phyloP scores from a whole-genome alignment of 495 filamentous ascomycete species.

The Terfezia claveryi region DNA sequence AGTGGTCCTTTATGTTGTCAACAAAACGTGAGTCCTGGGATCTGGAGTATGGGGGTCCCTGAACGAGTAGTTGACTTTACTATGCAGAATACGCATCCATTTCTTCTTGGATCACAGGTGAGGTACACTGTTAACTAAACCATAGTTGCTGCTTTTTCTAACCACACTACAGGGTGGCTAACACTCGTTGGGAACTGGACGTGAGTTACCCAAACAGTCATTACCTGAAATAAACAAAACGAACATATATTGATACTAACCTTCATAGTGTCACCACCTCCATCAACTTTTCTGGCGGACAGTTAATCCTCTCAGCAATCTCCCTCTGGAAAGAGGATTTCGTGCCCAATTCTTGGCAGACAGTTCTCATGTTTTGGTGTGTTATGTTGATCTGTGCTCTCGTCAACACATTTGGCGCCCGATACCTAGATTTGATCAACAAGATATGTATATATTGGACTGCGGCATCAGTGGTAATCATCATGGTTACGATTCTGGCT shows the following conservation, averaged over 20 bases:
- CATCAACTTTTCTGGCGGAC: constrained; percentile 32
- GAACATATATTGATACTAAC: not conserved
- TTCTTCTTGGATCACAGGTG: constrained; percentile 25
- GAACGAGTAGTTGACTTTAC: not conserved
- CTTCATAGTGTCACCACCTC: constrained; percentile 21
- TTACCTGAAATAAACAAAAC: not conserved
- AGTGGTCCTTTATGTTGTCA: constrained; percentile 26
- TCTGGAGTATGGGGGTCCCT: not conserved
- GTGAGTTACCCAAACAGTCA: not conserved
- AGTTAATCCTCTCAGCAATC: constrained; percentile 40
- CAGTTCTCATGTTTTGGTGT: constrained; percentile 42
- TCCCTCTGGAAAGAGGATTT: constrained; percentile 38
- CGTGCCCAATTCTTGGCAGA: constrained; percentile 39
- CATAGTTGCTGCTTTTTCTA: not conserved
- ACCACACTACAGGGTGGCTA: constrained; percentile 21
- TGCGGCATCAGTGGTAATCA: constrained; percentile 35
- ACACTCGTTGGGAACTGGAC: constrained; percentile 31
- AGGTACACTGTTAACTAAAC: not conserved
- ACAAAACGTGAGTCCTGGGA: constrained; percentile 9
- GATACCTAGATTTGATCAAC: constrained; percentile 40
- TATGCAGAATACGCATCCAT: constrained; percentile 23
- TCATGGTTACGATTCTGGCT: constrained; percentile 33
- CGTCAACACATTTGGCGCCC: constrained; percentile 35
- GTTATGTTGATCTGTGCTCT: constrained; percentile 35
- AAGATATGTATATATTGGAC: constrained; percentile 51